Evolutionary conservation across 306 rosid genomes (phyloP).

Genomic region (Pachyrhizus erosus): DNA sequence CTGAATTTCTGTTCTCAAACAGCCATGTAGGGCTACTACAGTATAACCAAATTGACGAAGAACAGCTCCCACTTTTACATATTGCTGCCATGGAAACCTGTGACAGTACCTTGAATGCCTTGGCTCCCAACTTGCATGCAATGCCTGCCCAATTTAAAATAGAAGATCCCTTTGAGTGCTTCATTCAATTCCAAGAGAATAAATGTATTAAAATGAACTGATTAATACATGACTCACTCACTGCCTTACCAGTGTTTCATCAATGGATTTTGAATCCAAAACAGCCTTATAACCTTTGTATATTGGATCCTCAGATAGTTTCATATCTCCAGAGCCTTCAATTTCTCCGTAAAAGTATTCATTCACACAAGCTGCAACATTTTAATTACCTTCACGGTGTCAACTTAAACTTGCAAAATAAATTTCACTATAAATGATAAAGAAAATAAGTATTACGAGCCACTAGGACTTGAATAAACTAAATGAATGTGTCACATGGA

Average conservation of each 20-base stretch:
- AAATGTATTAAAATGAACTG: constrained; percentile 23
- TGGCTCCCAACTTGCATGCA: constrained; percentile 97
- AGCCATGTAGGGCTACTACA: constrained; percentile 90
- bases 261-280: constrained; percentile 87
- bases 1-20: constrained; percentile 91
- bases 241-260: constrained; percentile 73
- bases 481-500: no score
- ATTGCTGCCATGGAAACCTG: constrained; percentile 87
- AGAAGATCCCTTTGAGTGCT: not conserved
- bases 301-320: constrained; percentile 60
- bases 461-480: not conserved
- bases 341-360: constrained; percentile 70
- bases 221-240: not conserved
- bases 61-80: constrained; percentile 87
- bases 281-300: constrained; percentile 87
- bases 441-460: not conserved
- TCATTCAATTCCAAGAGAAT: not conserved
- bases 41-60: constrained; percentile 96
- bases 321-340: constrained; percentile 47
- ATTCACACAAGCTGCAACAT: constrained; percentile 80
- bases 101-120: constrained; percentile 87
- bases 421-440: not conserved
- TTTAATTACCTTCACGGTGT: constrained; percentile 4
- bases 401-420: not conserved
- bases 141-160: constrained; percentile 63